Evolutionary conservation across 2,329 filamentous ascomycete genomes (phyloP), one percentile per base, ranked within the genome.

Genomic region (Simplicillium sp.): DNA sequence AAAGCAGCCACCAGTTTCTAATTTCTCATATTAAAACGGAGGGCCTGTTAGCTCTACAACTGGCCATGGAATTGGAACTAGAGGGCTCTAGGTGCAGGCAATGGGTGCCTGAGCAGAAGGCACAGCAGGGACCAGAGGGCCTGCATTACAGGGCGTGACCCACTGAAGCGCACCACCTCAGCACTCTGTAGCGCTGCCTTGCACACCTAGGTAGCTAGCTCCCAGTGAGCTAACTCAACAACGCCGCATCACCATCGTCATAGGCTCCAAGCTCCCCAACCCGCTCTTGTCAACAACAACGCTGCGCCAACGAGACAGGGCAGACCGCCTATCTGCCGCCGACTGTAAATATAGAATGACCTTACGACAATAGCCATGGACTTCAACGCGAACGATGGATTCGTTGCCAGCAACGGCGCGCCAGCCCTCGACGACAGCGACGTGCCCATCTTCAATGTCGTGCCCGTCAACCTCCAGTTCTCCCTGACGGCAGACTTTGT

Each of bases 401-500:
- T 89, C 68, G 76, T 79, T 57, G 77, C 80, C 56, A 75, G 70
- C 60, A 60, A 63, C 55, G 73, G 77, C 54, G 75, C 20, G 20
- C 20, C 61, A 51, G 75, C 72, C 59, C 67, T 80, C 44, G 59
- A 60, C 46, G 68, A 76, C 47, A 75, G 81, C 52, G 72, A 80
- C 42, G 69, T 90, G 44, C 89, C 90, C 51, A 94, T 98, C 65
- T 98, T 98, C 70, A 86, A 92, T 58, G 81, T 97, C 57, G 86
- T 95, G 65, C 81, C 78, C 47, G 92, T 97, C 32, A 84, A 94
- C 68, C 80, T 97, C 47, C 86, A 92, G 60, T 98, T 98, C 71
- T 84, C 87, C 45, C 83, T 97, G 54, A 87, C 90, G 2, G 88
- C 90, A 49, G 87, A 96, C 62, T 97, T 98, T 58, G 92, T 95